phyloP scores from a whole-genome alignment of 2,329 filamentous ascomycete genomes.

The Cordyceps fumosorosea region DNA sequence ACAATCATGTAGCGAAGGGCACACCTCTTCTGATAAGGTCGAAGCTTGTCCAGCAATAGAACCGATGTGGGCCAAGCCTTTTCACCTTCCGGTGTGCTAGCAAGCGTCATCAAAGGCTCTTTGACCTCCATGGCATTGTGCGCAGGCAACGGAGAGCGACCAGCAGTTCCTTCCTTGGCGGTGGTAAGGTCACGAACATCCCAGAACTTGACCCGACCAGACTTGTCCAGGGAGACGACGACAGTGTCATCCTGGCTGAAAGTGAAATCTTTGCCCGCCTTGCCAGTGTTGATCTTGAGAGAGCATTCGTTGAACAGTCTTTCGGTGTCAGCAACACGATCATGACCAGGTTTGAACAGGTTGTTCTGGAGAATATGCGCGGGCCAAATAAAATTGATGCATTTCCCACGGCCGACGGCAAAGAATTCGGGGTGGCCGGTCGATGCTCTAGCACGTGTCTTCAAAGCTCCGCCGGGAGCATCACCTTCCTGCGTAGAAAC shows the following conservation, averaged over 20 bases:
- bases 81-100: conserved; percentile 78
- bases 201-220: conserved; percentile 95
- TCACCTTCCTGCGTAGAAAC: conserved; percentile 83
- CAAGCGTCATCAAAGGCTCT: conserved; percentile 78
- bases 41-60: conserved; percentile 90
- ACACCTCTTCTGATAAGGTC: conserved; percentile 82
- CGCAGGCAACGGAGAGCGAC: conserved; percentile 45
- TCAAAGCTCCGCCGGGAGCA: conserved; percentile 82
- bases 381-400: conserved; percentile 82
- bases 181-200: conserved; percentile 76
- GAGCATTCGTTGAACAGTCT: conserved; percentile 80
- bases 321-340: conserved; percentile 75
- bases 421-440: conserved; percentile 89
- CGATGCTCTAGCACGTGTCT: conserved; percentile 89
- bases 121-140: conserved; percentile 67
- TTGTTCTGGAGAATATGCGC: conserved; percentile 56
- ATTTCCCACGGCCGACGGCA: conserved; percentile 90
- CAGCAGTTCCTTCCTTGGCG: conserved; percentile 43
- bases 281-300: conserved; percentile 91
- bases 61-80: conserved; percentile 98
- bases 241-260: conserved; percentile 96
- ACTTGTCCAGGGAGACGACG: conserved; percentile 94
- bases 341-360: conserved; percentile 56
- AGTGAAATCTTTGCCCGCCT: conserved; percentile 95
- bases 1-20: conserved; percentile 93